Evolutionary conservation across 139 green algal species (phyloP).

Genomic region (Tetraselmis chui): DNA sequence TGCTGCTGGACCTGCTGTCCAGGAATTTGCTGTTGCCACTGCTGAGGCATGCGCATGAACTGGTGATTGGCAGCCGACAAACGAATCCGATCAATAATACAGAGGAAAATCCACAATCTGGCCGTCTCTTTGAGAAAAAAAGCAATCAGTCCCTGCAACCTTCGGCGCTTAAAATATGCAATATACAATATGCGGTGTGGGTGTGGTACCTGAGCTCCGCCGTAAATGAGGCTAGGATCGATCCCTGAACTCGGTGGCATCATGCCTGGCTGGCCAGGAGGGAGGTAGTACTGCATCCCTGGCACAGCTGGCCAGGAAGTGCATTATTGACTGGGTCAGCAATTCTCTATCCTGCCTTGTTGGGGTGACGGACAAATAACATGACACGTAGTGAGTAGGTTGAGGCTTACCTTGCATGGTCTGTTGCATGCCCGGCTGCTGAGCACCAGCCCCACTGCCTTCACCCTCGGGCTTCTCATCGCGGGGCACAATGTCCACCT

Average conservation of each 20-base stretch:
- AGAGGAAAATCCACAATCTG: too few species aligned
- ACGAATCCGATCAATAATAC: too few species aligned
- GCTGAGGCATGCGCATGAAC: not conserved
- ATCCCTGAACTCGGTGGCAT: not conserved
- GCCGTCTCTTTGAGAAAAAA: too few species aligned
- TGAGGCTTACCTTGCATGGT: not conserved
- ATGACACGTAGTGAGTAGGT: not conserved
- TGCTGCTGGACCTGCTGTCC: not conserved
- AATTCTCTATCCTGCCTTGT: not conserved
- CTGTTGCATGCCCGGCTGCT: not conserved
- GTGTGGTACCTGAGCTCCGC: not conserved
- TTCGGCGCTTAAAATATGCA: too few species aligned
- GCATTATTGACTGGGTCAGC: not conserved
- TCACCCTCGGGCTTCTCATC: constrained; percentile 42
- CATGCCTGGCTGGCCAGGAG: not conserved
- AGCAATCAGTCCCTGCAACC: too few species aligned
- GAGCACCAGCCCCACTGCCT: constrained; percentile 2
- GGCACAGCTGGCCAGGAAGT: not conserved
- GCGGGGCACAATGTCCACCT: constrained; percentile 83
- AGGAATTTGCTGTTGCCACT: not conserved
- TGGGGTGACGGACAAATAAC: not conserved
- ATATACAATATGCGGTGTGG: not conserved
- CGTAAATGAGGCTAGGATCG: not conserved
- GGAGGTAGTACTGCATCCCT: not conserved
- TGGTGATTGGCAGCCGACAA: not conserved